Evolutionary conservation across 345 rosid species (phyloP), one percentile per base, ranked within the genome.

Genomic region (Euphorbia peplus): DNA sequence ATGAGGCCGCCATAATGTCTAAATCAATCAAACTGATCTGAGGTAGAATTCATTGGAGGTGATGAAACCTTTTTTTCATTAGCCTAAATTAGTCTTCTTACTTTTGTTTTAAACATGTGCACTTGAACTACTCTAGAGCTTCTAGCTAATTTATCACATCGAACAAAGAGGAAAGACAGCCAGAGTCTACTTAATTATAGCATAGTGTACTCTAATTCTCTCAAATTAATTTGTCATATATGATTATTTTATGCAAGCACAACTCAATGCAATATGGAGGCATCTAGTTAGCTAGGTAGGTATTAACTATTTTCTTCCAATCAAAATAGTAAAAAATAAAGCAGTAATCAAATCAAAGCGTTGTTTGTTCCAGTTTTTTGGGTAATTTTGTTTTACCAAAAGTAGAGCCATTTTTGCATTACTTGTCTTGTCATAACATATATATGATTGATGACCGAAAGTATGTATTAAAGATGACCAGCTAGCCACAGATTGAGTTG

Each of bases 361-460:
- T n/a, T 4, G 8, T 51, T 39, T 16, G 0, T 60, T 39, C 74
- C 68, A 52, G 60, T 37, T 62, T 70, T 62, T 42, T 19, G 46
- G 46, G 68, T 42, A 48, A 63, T 35, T 30, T 37, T 39, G 28
- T 62, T 70, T 50, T 5, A 39, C 74, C 15, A 63, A 63, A 70
- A 63, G 68, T 3, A 70, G 68, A 32, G 60, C 67, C 67, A 47
- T 60, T 39, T 39, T 60, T 26, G 50, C 35, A 24, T 48, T n/a
- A n/a, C 21, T 61, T 30, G 15, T 37, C 7, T n/a, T 22, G 66
- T n/a, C 59, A 51, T 48, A 32, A 30, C 14, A 60, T 50, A 32
- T 62, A 60, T 50, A 32, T 62, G 54, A 70, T 60, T 70, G 74
- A 35, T 21, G 62, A 48, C 73, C 69, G 48, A 63, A 71, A 69